Evolutionary conservation across 192 early-diverging fungal species (phyloP).

Genomic region (Linnemannia zychae): DNA sequence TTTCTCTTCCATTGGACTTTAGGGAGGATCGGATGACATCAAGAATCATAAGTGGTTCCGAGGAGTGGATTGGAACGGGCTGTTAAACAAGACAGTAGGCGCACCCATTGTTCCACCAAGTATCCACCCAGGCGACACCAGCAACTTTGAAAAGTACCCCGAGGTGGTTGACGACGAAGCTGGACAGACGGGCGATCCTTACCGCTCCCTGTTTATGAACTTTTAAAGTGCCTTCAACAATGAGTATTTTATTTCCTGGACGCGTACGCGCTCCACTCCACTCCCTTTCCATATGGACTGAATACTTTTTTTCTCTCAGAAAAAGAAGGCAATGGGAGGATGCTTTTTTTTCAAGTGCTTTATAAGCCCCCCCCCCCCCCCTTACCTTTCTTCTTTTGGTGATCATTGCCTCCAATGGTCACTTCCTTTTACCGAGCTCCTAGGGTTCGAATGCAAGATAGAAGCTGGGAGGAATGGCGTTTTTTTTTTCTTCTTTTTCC

Average conservation of each 20-base stretch:
- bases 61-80: slow-evolving; percentile 93
- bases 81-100: slow-evolving; percentile 78
- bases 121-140: slow-evolving; percentile 91
- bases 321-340: neutral
- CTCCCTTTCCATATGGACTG: too few relatives aligned
- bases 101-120: slow-evolving; percentile 93
- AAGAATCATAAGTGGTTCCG: slow-evolving; percentile 96
- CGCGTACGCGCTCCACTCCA: neutral
- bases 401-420: neutral
- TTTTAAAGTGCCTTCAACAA: slow-evolving; percentile 64
- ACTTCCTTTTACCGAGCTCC: too few relatives aligned
- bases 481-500: neutral
- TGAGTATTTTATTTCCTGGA: too few relatives aligned
- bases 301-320: neutral
- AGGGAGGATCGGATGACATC: slow-evolving; percentile 91
- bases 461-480: too few relatives aligned
- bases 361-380: neutral
- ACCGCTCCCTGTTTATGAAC: slow-evolving; percentile 80
- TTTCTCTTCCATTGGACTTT: neutral
- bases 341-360: slow-evolving; percentile 11
- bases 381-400: slow-evolving; percentile 4
- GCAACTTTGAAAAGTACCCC: slow-evolving; percentile 98
- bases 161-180: slow-evolving; percentile 79
- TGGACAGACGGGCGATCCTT: slow-evolving; percentile 75
- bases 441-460: too few relatives aligned